Evolutionary conservation across 768 basidiomycete genomes (phyloP), one percentile per base, ranked within the genome.

Genomic region (Boletellus emodensis): DNA sequence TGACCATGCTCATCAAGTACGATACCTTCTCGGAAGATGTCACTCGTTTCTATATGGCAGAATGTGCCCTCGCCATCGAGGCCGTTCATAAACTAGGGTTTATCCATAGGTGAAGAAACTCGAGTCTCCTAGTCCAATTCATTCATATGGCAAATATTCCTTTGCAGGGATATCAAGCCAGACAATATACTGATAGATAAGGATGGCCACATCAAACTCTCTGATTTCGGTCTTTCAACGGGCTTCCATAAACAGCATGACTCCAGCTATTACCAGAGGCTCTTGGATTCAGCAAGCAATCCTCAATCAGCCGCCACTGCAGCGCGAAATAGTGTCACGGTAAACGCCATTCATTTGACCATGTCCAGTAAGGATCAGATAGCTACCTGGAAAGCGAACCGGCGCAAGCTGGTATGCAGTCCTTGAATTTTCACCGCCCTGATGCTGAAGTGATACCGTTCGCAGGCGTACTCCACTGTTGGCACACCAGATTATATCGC

Each of bases 1-100:
- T 99, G 96, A 96, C 94, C 4, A 98, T 98, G 95, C 77, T 97
- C 51, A 97, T 98, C 78, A 97, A 98, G 71, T 97, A 98, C 71
- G 96, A 97, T 66, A 96, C 94, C 0, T 98, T 98, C 71, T 90
- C 90, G 0, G 95, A 98, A 71, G 96, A 98, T 61, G 95, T 98
- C 13, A 93, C 93, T 49, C 81, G 95, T 46, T 98, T 98, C 70
- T 98, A 99, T 71, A 92, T 99, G 63, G 96, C 96, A n/a, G 87
- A 99, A 72, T 97, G 94, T 70, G 88, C 95, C 44, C 77, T 98
- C 15, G 96, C 96, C 8, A 97, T 99, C 55, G 95, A 98, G 65
- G 92, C 95, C 3, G 94, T 99, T 3, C 95, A 99, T 71, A 84
- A 90, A 58, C 82, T 98, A 26, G 96, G 95, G 1, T 98, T 98